Evolutionary conservation across 2,329 filamentous ascomycete genomes (phyloP).

Genomic region (Rhexocercosporidium sp.): DNA sequence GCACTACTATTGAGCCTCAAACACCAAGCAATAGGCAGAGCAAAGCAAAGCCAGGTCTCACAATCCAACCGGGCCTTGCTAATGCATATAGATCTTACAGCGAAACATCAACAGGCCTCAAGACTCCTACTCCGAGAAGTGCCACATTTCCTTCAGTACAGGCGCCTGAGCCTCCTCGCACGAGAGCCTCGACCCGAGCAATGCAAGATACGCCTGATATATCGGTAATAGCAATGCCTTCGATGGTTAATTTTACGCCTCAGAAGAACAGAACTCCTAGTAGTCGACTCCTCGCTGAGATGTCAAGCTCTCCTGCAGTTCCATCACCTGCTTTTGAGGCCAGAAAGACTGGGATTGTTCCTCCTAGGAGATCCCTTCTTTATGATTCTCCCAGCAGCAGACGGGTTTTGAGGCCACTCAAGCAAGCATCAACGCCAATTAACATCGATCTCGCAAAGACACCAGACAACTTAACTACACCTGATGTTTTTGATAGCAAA

Average conservation of each 20-base stretch:
- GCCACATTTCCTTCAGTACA: slow-evolving; percentile 1
- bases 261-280: not conserved
- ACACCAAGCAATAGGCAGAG: not conserved
- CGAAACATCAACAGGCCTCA: slow-evolving; percentile 1
- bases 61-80: slow-evolving; percentile 10
- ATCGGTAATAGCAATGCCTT: slow-evolving; percentile 9
- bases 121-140: slow-evolving; percentile 19
- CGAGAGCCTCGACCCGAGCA: slow-evolving; percentile 8
- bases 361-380: not conserved
- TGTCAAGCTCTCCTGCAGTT: slow-evolving; percentile 2
- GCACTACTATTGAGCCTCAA: not conserved
- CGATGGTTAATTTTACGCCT: slow-evolving; percentile 6
- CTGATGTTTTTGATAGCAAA: not conserved
- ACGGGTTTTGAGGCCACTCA: not conserved
- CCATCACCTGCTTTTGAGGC: not conserved
- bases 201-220: not conserved
- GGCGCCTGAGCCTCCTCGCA: not conserved
- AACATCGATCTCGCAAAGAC: too few species aligned
- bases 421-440: not conserved
- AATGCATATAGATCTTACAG: slow-evolving; percentile 16
- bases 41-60: slow-evolving; percentile 9
- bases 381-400: not conserved
- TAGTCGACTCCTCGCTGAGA: not conserved
- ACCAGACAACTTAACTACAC: not conserved
- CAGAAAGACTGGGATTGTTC: slow-evolving; percentile 2